These are phyloP conservation scores for Neltuma alba DNA, from an alignment of 306 rosid genomes.

Conservation along the genomic window DNA sequence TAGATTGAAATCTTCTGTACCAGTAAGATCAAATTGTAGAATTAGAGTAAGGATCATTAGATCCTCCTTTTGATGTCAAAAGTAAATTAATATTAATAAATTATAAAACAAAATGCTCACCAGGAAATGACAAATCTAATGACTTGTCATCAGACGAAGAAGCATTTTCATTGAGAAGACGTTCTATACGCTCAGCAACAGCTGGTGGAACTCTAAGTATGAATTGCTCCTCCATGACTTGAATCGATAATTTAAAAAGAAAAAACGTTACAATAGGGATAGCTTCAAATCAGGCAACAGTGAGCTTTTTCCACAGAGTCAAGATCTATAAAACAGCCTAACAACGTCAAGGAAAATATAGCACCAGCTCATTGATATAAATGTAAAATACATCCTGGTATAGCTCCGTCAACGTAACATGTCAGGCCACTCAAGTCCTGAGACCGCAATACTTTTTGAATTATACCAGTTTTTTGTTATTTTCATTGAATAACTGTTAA, in stretches of 20 bases:
- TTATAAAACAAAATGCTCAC: conserved; percentile 5
- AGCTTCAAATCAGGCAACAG: background rate
- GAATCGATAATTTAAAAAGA: background rate
- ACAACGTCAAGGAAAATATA: background rate
- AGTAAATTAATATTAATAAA: too few species aligned
- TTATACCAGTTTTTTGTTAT: background rate
- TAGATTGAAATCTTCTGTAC: background rate
- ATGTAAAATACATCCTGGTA: background rate
- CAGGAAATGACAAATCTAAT: conserved; percentile 31
- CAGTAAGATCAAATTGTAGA: background rate
- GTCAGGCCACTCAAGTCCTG: background rate
- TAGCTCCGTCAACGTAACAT: background rate
- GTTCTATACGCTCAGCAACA: conserved; percentile 33
- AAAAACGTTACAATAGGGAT: background rate
- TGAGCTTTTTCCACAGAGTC: background rate
- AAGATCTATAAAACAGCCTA: background rate
- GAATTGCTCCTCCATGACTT: conserved; percentile 36
- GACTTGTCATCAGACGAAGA: conserved; percentile 32
- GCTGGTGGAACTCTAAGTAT: conserved; percentile 35
- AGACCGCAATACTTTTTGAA: background rate
- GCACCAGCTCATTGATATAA: background rate
- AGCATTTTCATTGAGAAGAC: conserved; percentile 27
- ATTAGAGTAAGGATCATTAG: background rate
- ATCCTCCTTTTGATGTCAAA: background rate
- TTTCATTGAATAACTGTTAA: background rate